phyloP scores from a whole-genome alignment of 2,329 filamentous ascomycete species.

The Akanthomyces lecanii region DNA sequence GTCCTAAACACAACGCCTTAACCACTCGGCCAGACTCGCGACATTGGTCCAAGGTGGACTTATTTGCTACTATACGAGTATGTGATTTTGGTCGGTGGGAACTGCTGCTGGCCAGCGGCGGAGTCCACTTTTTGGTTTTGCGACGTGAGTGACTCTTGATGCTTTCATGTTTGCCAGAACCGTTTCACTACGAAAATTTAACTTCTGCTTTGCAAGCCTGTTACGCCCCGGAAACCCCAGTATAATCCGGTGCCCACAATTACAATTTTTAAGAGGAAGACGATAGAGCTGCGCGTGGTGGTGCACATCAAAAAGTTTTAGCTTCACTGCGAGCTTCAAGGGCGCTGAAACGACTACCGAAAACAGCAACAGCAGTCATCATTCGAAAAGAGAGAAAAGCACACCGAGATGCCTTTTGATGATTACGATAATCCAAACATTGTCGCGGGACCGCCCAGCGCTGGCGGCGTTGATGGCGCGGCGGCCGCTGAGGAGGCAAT shows the following conservation, averaged over 20 bases:
- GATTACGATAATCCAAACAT: constrained; percentile 39
- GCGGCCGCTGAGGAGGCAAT: constrained; percentile 52
- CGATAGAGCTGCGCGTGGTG: neutral
- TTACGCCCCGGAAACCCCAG: too few species aligned
- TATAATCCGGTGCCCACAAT: neutral
- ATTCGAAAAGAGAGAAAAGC: neutral
- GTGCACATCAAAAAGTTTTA: neutral
- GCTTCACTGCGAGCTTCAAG: neutral
- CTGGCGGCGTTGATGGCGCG: constrained; percentile 26
- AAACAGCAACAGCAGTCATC: neutral
- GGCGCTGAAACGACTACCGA: neutral
- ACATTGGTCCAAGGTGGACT: neutral
- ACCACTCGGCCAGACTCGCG: constrained; percentile 51
- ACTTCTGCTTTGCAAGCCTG: neutral
- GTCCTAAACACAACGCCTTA: constrained; percentile 54
- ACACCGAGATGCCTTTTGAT: constrained; percentile 36
- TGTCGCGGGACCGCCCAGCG: constrained; percentile 19
- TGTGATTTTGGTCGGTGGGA: neutral
- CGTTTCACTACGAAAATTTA: neutral
- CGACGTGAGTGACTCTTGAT: neutral
- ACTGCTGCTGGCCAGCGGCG: neutral
- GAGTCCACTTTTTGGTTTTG: constrained; percentile 12
- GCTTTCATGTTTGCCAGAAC: neutral
- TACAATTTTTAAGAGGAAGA: neutral
- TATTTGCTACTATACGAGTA: constrained; percentile 5